A percentile compares a stretch with the other conserved stretches of the same genome.
phyloP scores from a whole-genome alignment of 176 grass and related monocot species.

The Paspalum vaginatum region DNA sequence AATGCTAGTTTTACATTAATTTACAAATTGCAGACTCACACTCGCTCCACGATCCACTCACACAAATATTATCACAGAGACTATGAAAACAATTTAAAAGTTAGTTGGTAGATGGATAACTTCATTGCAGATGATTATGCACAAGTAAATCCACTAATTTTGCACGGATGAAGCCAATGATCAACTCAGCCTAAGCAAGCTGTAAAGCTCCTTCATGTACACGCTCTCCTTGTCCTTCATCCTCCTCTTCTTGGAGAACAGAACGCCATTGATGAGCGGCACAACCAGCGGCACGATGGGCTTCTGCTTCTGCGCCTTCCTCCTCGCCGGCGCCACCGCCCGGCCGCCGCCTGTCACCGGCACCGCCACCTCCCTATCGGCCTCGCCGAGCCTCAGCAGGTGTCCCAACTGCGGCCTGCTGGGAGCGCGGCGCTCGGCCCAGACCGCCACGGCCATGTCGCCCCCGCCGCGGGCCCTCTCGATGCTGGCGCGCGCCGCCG shows the following conservation, averaged over 20 bases:
- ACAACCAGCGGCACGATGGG: conserved; percentile 68
- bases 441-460: conserved; percentile 31
- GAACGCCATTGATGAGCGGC: conserved; percentile 52
- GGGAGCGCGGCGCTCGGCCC: conserved; percentile 27
- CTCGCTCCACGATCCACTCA: not conserved
- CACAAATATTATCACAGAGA: conserved; percentile 12
- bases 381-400: conserved; percentile 56
- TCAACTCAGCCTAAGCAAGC: conserved; percentile 52
- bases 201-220: conserved; percentile 73
- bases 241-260: conserved; percentile 63
- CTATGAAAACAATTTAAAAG: not conserved
- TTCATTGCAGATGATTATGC: not conserved
- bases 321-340: conserved; percentile 13
- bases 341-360: not conserved
- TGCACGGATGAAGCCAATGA: not conserved
- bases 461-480: not conserved
- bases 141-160: not conserved
- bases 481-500: conserved; percentile 42
- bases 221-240: conserved; percentile 51
- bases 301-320: conserved; percentile 70
- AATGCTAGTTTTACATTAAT: conserved; percentile 21
- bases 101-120: conserved; percentile 19
- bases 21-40: conserved; percentile 14
- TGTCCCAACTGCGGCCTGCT: conserved; percentile 40
- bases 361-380: conserved; percentile 33